Evolutionary conservation across 371 early-diverging fungal species (phyloP).

Genomic region (Rhizopus arrhizus): DNA sequence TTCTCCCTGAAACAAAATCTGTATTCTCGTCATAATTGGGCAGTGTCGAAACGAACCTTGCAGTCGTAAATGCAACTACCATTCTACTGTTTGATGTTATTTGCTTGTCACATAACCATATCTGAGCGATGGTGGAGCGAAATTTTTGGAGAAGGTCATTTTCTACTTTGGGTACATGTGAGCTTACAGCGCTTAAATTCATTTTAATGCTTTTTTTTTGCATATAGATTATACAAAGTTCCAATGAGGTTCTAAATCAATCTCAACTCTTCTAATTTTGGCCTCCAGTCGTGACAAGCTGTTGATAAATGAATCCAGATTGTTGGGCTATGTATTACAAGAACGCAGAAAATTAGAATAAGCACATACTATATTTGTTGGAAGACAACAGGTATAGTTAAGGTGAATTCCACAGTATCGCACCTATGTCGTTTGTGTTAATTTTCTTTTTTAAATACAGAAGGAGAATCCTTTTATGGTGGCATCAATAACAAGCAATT

Average conservation of each 20-base stretch:
- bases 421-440: conserved; percentile 21
- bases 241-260: conserved; percentile 33
- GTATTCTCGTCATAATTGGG: no score
- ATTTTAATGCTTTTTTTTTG: neutral
- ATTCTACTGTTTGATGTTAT: no score
- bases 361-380: conserved; percentile 42
- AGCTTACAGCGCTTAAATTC: no score
- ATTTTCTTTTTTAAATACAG: no score
- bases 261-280: conserved; percentile 40
- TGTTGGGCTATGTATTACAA: conserved; percentile 46
- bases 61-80: no score
- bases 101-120: no score
- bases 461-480: no score
- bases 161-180: no score
- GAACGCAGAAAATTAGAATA: conserved; percentile 51
- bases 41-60: no score
- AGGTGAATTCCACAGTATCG: conserved; percentile 50
- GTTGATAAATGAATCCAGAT: conserved; percentile 50
- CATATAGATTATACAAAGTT: conserved; percentile 23
- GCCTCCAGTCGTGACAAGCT: conserved; percentile 42
- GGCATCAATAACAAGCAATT: no score
- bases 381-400: conserved; percentile 43
- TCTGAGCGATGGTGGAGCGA: no score
- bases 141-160: no score
- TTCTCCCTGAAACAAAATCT: neutral